Conservation (phyloP, 2,329 filamentous ascomycete genomes). For the Cordyceps javanica region DNA sequence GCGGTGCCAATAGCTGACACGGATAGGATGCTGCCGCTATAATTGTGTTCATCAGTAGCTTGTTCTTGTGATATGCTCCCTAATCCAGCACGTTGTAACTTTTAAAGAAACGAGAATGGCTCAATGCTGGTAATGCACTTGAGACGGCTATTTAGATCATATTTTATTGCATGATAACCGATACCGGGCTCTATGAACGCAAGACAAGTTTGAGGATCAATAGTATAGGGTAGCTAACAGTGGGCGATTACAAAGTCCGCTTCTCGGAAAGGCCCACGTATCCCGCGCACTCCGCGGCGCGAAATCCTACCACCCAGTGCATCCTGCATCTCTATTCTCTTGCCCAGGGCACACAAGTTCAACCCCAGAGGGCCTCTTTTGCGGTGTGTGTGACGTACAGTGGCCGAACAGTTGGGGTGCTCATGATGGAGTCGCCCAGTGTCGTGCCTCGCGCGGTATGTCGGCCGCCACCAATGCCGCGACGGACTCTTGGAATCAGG, state of each 20-base stretch:
- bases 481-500: not conserved
- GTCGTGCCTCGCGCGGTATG: conserved; percentile 13
- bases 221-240: conserved; percentile 5
- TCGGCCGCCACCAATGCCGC: not conserved
- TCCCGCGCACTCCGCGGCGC: conserved; percentile 1
- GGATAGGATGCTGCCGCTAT: conserved; percentile 20
- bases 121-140: too few relatives aligned
- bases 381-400: not conserved
- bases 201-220: too few relatives aligned
- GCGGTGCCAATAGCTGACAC: conserved; percentile 22
- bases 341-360: not conserved
- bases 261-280: not conserved
- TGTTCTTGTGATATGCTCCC: too few relatives aligned
- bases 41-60: conserved; percentile 18
- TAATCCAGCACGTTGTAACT: too few relatives aligned
- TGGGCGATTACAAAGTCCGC: not conserved
- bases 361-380: not conserved
- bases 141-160: too few relatives aligned
- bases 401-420: not conserved
- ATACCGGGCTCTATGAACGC: too few relatives aligned
- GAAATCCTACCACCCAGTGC: not conserved
- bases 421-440: conserved; percentile 10
- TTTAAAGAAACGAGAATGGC: too few relatives aligned
- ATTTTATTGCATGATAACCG: too few relatives aligned
- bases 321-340: not conserved